Evolutionary conservation across 2,329 filamentous ascomycete species (phyloP), one percentile per base, ranked within the genome.

Genomic region (Exophiala viscosa): DNA sequence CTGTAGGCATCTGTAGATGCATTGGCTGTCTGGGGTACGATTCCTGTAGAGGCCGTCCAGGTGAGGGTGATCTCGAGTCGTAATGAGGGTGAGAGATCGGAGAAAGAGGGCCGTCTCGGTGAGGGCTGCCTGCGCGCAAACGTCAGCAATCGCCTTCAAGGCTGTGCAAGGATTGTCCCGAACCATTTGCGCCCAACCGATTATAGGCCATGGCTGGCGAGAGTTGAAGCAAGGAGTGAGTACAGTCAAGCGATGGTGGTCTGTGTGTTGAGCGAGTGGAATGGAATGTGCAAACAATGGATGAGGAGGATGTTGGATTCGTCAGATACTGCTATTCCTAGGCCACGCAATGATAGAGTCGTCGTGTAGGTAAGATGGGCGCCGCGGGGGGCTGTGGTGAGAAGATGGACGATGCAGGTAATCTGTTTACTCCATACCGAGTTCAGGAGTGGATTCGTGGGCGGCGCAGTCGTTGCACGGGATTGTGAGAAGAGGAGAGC

Each of bases 1-100:
- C 84, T 71, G 81, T 79, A 54, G 85, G 87, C 67, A 90, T 88
- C 61, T 88, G 82, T 45, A 91, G 74, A 55, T 83, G 84, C 43
- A 74, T 69, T 60, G 49, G 38, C 32, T 58, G 53, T 49, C 55
- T 45, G 31, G 57, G 43, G 20, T 45, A 50, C 10, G 46, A 46
- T 23, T 84, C 82, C 69, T 86, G 82, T 54, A 86, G 73, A 23
- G 86, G 87, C 60, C 88, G 85, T 44, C 83, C 86, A 32, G 89
- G 88, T 42, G 89, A 93, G 48, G 88, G 88, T 51, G 87, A 83
- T 61, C 86, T 82, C 58, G 68, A 76, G 67, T 66, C 69, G 69
- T 79, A 77, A 61, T 76, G 78, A 50, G 79, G 77, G 62, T 81
- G 75, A 77, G 83, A 72, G 23, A 62, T 63, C 39, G 71, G 69